Percentiles rank a stretch among this genome's conserved stretches.
These are phyloP conservation scores for Hypomyces rosellus DNA, from an alignment of 2,329 filamentous ascomycete genomes.

Conservation along the genomic window DNA sequence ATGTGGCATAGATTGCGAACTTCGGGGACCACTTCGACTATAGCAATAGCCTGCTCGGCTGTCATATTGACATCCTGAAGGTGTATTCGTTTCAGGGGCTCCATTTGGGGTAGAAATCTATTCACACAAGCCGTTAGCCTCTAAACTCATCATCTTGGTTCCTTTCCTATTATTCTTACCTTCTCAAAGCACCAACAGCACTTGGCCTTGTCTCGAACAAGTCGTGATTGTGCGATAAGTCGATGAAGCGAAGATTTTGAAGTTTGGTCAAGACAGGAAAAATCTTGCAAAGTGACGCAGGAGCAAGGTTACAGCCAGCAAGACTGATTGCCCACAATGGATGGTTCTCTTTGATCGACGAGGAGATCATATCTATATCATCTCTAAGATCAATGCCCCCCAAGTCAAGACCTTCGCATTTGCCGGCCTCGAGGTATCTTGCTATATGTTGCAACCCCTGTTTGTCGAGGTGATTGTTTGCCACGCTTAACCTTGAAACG, in stretches of 20 bases:
- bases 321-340: slow-evolving; percentile 77
- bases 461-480: slow-evolving; percentile 70
- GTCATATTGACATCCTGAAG: slow-evolving; percentile 77
- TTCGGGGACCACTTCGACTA: slow-evolving; percentile 87
- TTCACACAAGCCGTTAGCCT: neutral
- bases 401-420: slow-evolving; percentile 83
- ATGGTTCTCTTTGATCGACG: slow-evolving; percentile 45
- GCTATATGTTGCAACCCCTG: slow-evolving; percentile 71
- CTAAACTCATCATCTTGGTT: too few relatives aligned
- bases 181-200: slow-evolving; percentile 67
- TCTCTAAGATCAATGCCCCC: slow-evolving; percentile 71
- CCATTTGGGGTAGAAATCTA: slow-evolving; percentile 72
- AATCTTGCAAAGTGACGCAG: slow-evolving; percentile 64
- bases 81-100: slow-evolving; percentile 74
- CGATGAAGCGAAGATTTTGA: slow-evolving; percentile 75
- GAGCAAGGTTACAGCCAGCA: slow-evolving; percentile 75
- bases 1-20: slow-evolving; percentile 75
- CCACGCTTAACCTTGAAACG: slow-evolving; percentile 71
- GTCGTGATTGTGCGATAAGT: slow-evolving; percentile 81
- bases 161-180: slow-evolving; percentile 38
- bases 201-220: slow-evolving; percentile 71
- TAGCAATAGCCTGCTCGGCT: slow-evolving; percentile 80
- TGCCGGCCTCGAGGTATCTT: slow-evolving; percentile 66
- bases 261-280: slow-evolving; percentile 67
- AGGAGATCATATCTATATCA: slow-evolving; percentile 47